Evolutionary conservation across 345 rosid species (phyloP), one percentile per base, ranked within the genome.

Genomic region (Sisymbrium altissimum): DNA sequence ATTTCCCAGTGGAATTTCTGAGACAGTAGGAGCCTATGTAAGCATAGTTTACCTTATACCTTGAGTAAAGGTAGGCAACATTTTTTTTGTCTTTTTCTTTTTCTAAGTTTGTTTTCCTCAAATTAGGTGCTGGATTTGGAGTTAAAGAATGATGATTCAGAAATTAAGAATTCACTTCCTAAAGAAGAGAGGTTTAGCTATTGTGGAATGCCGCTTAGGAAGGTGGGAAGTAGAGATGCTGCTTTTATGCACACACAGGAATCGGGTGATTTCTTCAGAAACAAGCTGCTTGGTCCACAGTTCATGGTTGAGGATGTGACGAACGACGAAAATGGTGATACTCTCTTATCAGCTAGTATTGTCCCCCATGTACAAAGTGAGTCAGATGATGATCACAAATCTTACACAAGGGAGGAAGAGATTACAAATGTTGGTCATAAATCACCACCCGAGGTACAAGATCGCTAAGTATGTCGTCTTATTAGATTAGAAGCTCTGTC

Each of bases 261-360:
- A 38, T 75, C 79, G 32, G 64, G 62, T 68, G 74, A 74, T 66
- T 60, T 44, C 54, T 64, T 75, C 33, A 69, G 41, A 14, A 39
- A 54, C 66, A 74, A 71, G 43, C 44, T 53, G 72, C 63, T 64
- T 29, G 68, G 70, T 44, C 30, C 83, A 52, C 23, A 19, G 54
- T 46, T 89, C 59, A 60, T 79, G 50, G 85, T 89, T 39, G 91
- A 89, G 82, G 98, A 93, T 82, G 96, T 85, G 49, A 89, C 87
- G 13, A 77, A 85, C 61, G 77, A 78, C 39, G 73, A 61, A n/a
- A 80, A 73, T 29, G 62, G 79, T 1, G 82, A 72, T 72, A 78
- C 72, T 46, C 84, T 83, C 19, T 55, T 70, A 7, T 67, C 84
- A 72, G 72, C 83, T 29, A 63, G 77, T 30, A 68, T 80, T 56